Base-by-base conservation (phyloP, 768 basidiomycete species). In the Amanita pallidorosea region DNA sequence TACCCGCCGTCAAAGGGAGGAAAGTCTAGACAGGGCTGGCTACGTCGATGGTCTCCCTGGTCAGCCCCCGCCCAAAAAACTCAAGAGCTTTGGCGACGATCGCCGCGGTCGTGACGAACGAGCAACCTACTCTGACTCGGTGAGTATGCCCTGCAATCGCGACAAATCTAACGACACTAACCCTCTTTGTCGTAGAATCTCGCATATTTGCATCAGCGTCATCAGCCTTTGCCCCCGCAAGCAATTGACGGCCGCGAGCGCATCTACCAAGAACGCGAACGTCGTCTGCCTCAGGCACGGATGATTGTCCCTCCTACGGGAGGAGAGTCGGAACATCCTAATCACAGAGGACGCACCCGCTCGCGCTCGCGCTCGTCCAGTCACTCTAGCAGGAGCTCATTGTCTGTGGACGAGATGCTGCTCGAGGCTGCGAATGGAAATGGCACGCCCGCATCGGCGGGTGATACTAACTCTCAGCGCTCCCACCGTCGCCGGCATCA, bases 11-110 rank as follows among this genome's bases (percentile, higher is more conserved):
- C 74, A 71, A 5, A 65, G 75, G 51, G 69, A 72, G 0, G 70
- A 65, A 44, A 73, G 71, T 57, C 55, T 71, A 23, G 75, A 74
- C 45, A 67, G 67, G 22, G 12, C 44, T 20, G 46, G 52, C 7
- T 56, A 50, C 35, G 52, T 53, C 17, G 44, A 55, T 45, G 55
- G 55, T 15, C 60, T 61, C 17, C 60, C 67, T 9, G 67, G 60
- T 0, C 71, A 72, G 27, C 79, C 77, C 0, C 80, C 81, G 5
- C 37, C 64, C 27, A 83, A 83, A 61, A 71, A 74, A 29, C 54
- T 66, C 0, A 67, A 77, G 31, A 60, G 57, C 35, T 73, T 69
- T 11, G 69, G 66, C 51, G 62, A 58, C 25, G 67, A 68, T 38
- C 61, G 65, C 37, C 55, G 58, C 52, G 59, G 53, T 53, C 59